Conservation (phyloP, 805 yeast species). For the Candida germanica region DNA sequence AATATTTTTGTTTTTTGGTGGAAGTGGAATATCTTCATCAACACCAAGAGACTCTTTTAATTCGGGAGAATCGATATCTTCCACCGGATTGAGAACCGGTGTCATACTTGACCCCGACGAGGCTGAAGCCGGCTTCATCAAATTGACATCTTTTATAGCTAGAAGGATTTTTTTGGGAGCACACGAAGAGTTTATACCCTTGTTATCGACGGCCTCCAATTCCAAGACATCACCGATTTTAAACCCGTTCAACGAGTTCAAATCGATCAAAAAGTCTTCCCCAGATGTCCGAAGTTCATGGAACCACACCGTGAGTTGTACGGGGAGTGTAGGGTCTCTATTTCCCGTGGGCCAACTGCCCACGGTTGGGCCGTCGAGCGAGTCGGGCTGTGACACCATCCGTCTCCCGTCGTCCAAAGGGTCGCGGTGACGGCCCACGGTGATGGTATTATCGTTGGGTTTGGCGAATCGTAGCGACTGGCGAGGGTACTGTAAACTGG, state of each 20-base stretch:
- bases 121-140: constrained; percentile 10
- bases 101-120: constrained; percentile 3
- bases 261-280: constrained; percentile 63
- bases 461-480: constrained; percentile 10
- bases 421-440: constrained; percentile 13
- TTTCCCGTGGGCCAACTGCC: too few species aligned
- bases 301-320: constrained; percentile 50
- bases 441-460: constrained; percentile 13
- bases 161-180: constrained; percentile 16
- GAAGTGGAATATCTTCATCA: background rate
- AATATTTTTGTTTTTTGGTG: constrained; percentile 19
- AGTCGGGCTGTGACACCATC: constrained; percentile 9
- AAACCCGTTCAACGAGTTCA: constrained; percentile 57
- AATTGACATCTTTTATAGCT: constrained; percentile 15
- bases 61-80: too few species aligned
- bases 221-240: constrained; percentile 78
- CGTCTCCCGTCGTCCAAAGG: constrained; percentile 9
- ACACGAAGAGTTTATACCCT: background rate
- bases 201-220: constrained; percentile 43
- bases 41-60: background rate
- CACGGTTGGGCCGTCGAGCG: constrained; percentile 4
- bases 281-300: constrained; percentile 64
- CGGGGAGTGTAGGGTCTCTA: constrained; percentile 21
- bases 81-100: constrained; percentile 1
- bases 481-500: constrained; percentile 9